phyloP scores from a whole-genome alignment of 192 early-diverging fungal species.

The Mortierella claussenii region DNA sequence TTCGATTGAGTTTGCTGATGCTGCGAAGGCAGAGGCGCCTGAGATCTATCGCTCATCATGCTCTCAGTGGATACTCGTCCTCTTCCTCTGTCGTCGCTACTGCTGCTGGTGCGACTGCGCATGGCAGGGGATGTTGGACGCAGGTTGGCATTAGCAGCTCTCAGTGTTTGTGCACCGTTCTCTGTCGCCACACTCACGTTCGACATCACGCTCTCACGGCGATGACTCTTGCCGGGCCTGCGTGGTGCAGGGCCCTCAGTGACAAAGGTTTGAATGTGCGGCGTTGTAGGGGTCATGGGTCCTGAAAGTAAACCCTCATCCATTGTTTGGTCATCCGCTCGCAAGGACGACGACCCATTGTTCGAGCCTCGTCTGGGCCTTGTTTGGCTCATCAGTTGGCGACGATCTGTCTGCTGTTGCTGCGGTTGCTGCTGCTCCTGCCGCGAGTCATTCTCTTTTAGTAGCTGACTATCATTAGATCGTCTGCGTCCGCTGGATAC shows the following conservation, averaged over 20 bases:
- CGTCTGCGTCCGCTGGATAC: not conserved
- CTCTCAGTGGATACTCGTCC: constrained; percentile 37
- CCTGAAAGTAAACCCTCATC: constrained; percentile 14
- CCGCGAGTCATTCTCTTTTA: constrained; percentile 2
- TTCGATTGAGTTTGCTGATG: constrained; percentile 1
- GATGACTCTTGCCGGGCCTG: constrained; percentile 19
- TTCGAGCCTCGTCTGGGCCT: constrained; percentile 4
- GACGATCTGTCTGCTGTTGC: constrained; percentile 4
- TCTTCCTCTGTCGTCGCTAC: constrained; percentile 3
- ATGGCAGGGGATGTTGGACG: constrained; percentile 23
- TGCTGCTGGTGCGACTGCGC: not conserved
- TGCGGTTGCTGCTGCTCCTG: constrained; percentile 2
- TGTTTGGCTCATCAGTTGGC: not conserved
- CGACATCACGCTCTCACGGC: constrained; percentile 18
- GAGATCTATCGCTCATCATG: constrained; percentile 6
- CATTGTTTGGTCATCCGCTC: not conserved
- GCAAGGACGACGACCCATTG: not conserved
- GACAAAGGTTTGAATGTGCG: constrained; percentile 24
- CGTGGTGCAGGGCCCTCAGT: not conserved
- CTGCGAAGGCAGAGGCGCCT: no score
- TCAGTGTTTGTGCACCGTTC: not conserved
- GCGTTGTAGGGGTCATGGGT: constrained; percentile 18
- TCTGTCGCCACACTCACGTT: constrained; percentile 28
- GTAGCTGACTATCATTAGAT: constrained; percentile 14
- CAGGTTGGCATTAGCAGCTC: not conserved